Evolutionary conservation across 1,284 basidiomycete genomes (phyloP).

Genomic region (Cutaneotrichosporon daszewskae): DNA sequence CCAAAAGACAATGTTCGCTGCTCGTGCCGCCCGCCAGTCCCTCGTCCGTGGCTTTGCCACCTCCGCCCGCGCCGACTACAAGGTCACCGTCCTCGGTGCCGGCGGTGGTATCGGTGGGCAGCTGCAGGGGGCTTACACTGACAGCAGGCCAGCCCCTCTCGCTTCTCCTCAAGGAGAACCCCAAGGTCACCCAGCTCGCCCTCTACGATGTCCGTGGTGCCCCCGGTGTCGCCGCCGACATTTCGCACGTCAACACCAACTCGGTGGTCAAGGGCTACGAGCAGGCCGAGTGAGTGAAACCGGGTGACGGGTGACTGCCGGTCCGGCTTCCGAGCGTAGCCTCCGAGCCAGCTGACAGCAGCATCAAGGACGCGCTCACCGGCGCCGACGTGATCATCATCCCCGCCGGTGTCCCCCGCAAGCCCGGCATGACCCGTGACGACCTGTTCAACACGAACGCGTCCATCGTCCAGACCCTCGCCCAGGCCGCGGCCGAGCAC

Average conservation of each 20-base stretch:
- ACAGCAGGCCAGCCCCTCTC: conserved; percentile 74
- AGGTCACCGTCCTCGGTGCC: conserved; percentile 48
- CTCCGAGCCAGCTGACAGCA: conserved; percentile 32
- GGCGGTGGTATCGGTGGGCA: conserved; percentile 56
- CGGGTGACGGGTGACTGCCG: neutral
- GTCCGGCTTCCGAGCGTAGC: neutral
- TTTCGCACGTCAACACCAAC: conserved; percentile 70
- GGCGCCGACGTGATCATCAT: conserved; percentile 90
- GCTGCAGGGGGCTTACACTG: conserved; percentile 1
- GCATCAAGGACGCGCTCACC: conserved; percentile 73
- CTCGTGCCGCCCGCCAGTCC: conserved; percentile 21
- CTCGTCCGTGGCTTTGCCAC: conserved; percentile 44
- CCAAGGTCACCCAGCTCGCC: conserved; percentile 72
- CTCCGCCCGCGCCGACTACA: conserved; percentile 41
- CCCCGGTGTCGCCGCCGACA: conserved; percentile 90
- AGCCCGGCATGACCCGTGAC: conserved; percentile 67
- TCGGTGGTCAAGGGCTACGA: conserved; percentile 59
- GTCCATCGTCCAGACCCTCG: conserved; percentile 90
- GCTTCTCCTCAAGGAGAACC: conserved; percentile 80
- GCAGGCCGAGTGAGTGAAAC: conserved; percentile 46
- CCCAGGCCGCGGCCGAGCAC: conserved; percentile 74
- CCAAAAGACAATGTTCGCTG: conserved; percentile 29
- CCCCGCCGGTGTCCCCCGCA: conserved; percentile 94
- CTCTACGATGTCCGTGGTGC: conserved; percentile 97
- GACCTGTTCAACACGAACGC: conserved; percentile 68